Conservation (phyloP, 2,329 filamentous ascomycete species). For the Lachnellula suecica region DNA sequence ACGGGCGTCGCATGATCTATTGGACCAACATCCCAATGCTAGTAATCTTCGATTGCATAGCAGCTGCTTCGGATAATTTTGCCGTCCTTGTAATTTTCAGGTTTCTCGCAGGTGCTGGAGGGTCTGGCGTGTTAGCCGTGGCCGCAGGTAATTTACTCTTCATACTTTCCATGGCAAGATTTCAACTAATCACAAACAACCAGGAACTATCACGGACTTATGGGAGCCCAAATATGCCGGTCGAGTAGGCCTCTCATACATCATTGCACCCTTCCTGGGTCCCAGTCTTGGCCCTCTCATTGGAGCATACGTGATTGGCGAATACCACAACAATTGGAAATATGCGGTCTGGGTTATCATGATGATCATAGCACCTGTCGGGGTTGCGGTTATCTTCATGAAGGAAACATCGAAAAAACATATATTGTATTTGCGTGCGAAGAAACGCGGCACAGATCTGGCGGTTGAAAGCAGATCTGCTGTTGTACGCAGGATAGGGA, state of each 20-base stretch:
- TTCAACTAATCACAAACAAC: background rate
- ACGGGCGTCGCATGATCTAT: conserved; percentile 61
- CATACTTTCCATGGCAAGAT: background rate
- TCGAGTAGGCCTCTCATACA: conserved; percentile 21
- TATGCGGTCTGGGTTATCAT: conserved; percentile 26
- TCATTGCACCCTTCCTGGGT: conserved; percentile 28
- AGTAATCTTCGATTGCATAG: conserved; percentile 60
- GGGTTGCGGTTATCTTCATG: conserved; percentile 40
- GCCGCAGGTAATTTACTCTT: conserved; percentile 21
- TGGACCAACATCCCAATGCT: conserved; percentile 55
- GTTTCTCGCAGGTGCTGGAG: conserved; percentile 63
- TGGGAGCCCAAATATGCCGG: conserved; percentile 39
- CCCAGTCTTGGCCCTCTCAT: conserved; percentile 25
- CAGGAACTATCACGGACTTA: conserved; percentile 45
- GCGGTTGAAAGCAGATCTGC: conserved; percentile 18
- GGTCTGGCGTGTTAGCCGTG: conserved; percentile 39
- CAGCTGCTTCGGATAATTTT: conserved; percentile 56
- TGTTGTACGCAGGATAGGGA: conserved; percentile 19
- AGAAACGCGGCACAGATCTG: conserved; percentile 13
- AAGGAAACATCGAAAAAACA: conserved; percentile 29
- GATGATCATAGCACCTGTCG: conserved; percentile 33
- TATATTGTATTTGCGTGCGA: conserved; percentile 24
- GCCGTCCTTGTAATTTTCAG: conserved; percentile 61
- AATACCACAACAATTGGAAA: conserved; percentile 27
- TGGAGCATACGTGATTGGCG: conserved; percentile 32